Evolutionary conservation across 2,329 filamentous ascomycete species (phyloP).

Genomic region (Fusarium nygamai): DNA sequence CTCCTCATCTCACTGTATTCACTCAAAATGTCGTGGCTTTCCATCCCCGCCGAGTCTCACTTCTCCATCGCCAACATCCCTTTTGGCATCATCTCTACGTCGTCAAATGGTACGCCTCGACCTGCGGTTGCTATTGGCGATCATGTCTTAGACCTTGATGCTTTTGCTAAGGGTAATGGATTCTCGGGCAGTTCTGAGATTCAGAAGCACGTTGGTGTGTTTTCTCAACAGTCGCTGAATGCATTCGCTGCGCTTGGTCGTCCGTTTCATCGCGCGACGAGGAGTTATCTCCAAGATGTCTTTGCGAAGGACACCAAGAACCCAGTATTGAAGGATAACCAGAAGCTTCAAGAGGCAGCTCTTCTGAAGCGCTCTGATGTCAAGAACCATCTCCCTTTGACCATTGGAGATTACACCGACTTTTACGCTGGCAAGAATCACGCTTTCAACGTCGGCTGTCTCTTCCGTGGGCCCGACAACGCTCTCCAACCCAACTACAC

Average conservation of each 20-base stretch:
- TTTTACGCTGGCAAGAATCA: conserved; percentile 86
- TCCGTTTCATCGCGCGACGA: conserved; percentile 74
- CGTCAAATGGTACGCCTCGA: conserved; percentile 63
- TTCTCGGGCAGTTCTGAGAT: conserved; percentile 47
- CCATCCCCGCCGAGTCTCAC: conserved; percentile 47
- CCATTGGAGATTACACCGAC: conserved; percentile 85
- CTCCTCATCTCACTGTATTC: not conserved
- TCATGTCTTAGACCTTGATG: conserved; percentile 74
- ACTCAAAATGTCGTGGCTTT: conserved; percentile 44
- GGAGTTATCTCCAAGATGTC: conserved; percentile 73
- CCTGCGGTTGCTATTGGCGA: conserved; percentile 78
- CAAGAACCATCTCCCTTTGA: conserved; percentile 77
- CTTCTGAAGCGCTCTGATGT: conserved; percentile 55
- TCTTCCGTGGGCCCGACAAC: conserved; percentile 78
- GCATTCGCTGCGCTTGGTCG: conserved; percentile 65
- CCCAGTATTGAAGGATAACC: conserved; percentile 51
- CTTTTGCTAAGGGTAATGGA: conserved; percentile 61
- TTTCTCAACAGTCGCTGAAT: conserved; percentile 46
- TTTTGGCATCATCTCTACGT: conserved; percentile 81
- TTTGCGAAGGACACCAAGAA: conserved; percentile 63
- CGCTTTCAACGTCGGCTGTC: conserved; percentile 73
- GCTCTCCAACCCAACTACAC: conserved; percentile 85
- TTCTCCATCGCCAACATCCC: conserved; percentile 78
- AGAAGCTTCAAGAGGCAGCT: conserved; percentile 43
- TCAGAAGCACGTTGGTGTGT: conserved; percentile 40